phyloP scores from a whole-genome alignment of 768 basidiomycete species.

The Hygrophoropsis aurantiaca region DNA sequence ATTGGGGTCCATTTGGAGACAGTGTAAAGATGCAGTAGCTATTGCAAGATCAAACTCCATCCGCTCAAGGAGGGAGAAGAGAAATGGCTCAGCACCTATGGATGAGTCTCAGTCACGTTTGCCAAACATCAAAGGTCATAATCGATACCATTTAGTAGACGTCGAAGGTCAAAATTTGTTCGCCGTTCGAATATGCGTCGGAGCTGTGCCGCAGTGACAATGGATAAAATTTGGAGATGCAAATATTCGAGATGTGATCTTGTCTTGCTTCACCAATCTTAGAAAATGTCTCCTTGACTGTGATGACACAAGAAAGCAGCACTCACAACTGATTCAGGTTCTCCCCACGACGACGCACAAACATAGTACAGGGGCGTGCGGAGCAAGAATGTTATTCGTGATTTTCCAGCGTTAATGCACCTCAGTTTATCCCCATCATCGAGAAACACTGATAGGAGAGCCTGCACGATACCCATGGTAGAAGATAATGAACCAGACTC shows the following conservation, averaged over 20 bases:
- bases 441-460: slow-evolving; percentile 92
- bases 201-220: slow-evolving; percentile 84
- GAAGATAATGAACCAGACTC: slow-evolving; percentile 70
- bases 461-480: slow-evolving; percentile 90
- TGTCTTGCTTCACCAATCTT: slow-evolving; percentile 70
- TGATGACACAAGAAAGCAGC: not conserved
- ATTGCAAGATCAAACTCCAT: slow-evolving; percentile 82
- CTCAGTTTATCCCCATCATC: slow-evolving; percentile 87
- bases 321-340: slow-evolving; percentile 94
- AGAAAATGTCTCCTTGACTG: slow-evolving; percentile 15
- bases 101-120: slow-evolving; percentile 1
- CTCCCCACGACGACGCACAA: slow-evolving; percentile 89
- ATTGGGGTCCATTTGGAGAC: slow-evolving; percentile 68
- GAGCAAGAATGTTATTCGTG: slow-evolving; percentile 83
- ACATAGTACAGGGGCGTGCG: slow-evolving; percentile 90
- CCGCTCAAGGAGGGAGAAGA: slow-evolving; percentile 67
- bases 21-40: slow-evolving; percentile 77
- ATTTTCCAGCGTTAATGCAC: slow-evolving; percentile 80
- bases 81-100: slow-evolving; percentile 79
- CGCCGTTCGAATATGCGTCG: slow-evolving; percentile 83
- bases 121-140: not conserved
- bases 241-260: slow-evolving; percentile 93
- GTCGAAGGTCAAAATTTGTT: slow-evolving; percentile 87
- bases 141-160: slow-evolving; percentile 61
- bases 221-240: slow-evolving; percentile 88